Conservation (phyloP, 352 stramenopile genomes). For the Elongisporangium anandrum region DNA sequence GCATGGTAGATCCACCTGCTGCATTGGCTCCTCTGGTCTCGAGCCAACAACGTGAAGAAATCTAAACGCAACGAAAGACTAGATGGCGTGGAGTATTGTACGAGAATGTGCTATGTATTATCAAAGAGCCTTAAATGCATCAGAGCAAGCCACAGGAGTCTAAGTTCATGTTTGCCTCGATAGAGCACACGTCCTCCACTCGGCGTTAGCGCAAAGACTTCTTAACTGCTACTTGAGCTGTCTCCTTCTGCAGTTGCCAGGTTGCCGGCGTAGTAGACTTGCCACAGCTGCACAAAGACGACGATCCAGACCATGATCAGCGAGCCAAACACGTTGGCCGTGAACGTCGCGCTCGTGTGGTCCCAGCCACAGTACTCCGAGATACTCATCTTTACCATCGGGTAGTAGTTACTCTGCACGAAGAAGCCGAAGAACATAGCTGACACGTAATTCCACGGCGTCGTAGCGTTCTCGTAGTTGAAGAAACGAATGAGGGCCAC, state of each 20-base stretch:
- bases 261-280: conserved; percentile 80
- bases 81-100: too few relatives aligned
- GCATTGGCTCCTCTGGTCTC: too few relatives aligned
- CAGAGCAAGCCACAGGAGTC: too few relatives aligned
- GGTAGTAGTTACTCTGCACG: conserved; percentile 84
- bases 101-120: too few relatives aligned
- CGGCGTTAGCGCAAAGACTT: too few relatives aligned
- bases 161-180: too few relatives aligned
- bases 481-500: conserved; percentile 84
- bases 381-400: conserved; percentile 91
- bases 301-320: conserved; percentile 80
- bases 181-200: too few relatives aligned
- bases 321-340: conserved; percentile 80
- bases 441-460: conserved; percentile 87
- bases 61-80: too few relatives aligned
- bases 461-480: conserved; percentile 87
- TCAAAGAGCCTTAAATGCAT: too few relatives aligned
- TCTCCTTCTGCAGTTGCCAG: conserved; percentile 53
- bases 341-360: conserved; percentile 80
- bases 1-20: too few relatives aligned
- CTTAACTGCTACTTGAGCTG: conserved; percentile 3
- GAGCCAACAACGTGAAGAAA: too few relatives aligned
- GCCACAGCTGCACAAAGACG: conserved; percentile 87
- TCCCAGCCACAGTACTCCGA: conserved; percentile 88
- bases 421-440: conserved; percentile 87